phyloP scores from a whole-genome alignment of 306 rosid genomes.

The Amphicarpaea edgeworthii region DNA sequence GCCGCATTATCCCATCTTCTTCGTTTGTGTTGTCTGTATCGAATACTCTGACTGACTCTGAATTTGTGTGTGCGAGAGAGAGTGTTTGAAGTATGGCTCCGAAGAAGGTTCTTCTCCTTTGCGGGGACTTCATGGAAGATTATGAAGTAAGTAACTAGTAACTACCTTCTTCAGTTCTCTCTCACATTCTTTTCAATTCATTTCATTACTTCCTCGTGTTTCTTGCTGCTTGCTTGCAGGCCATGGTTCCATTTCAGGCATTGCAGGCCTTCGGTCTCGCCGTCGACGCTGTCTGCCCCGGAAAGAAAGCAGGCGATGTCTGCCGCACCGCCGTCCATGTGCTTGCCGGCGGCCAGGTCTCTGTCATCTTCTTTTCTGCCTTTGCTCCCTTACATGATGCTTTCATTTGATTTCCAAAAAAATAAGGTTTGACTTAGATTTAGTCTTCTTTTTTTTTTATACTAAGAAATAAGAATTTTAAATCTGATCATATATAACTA shows the following conservation, averaged over 20 bases:
- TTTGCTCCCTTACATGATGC: background rate
- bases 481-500: background rate
- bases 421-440: too few species aligned
- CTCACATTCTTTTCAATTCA: background rate
- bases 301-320: slow-evolving; percentile 75
- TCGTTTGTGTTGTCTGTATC: background rate
- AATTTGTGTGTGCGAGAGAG: too few species aligned
- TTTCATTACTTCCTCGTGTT: background rate
- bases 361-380: background rate
- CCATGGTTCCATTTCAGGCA: slow-evolving; percentile 90
- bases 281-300: slow-evolving; percentile 88
- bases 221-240: slow-evolving; percentile 58
- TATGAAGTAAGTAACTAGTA: slow-evolving; percentile 57
- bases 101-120: slow-evolving; percentile 69
- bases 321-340: slow-evolving; percentile 78
- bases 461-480: background rate
- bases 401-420: background rate
- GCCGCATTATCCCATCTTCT: too few species aligned
- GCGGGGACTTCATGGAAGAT: slow-evolving; percentile 96
- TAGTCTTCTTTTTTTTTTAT: too few species aligned
- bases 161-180: background rate
- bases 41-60: too few species aligned
- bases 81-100: slow-evolving; percentile 42
- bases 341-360: slow-evolving; percentile 64
- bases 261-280: slow-evolving; percentile 75